These are phyloP conservation scores for Thermoascus crustaceus DNA, from an alignment of 2,329 filamentous ascomycete species.

Conservation along the genomic window DNA sequence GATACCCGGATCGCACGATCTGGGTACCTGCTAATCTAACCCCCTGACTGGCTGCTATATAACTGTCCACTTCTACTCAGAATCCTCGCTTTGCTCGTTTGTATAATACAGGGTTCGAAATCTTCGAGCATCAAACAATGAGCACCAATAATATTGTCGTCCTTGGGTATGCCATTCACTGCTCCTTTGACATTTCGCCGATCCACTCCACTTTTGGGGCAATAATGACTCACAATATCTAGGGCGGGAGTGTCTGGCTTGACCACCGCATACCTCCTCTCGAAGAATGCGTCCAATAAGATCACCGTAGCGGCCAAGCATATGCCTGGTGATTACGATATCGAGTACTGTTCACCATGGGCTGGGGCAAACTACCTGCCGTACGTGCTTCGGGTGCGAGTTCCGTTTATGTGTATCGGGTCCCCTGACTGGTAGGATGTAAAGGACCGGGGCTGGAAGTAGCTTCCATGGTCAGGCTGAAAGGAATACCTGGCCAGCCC, in stretches of 20 bases:
- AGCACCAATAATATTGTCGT: constrained; percentile 31
- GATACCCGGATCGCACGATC: no score
- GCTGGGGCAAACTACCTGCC: constrained; percentile 74
- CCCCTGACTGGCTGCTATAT: no score
- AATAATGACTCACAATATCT: background rate
- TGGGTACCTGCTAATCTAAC: no score
- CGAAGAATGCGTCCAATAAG: constrained; percentile 46
- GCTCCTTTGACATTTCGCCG: no score
- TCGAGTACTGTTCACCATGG: constrained; percentile 85
- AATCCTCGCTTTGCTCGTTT: no score
- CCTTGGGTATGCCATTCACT: constrained; percentile 27
- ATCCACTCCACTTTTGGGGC: background rate
- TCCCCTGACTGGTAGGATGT: constrained; percentile 5
- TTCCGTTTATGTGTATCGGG: background rate
- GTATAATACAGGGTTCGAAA: no score
- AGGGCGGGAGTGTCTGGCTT: constrained; percentile 60
- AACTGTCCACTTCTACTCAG: no score
- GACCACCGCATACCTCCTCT: constrained; percentile 56
- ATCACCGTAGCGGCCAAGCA: constrained; percentile 75
- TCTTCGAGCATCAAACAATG: constrained; percentile 17
- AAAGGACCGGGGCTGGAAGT: constrained; percentile 32
- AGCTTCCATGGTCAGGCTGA: constrained; percentile 47
- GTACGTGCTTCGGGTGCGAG: constrained; percentile 39
- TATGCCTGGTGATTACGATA: constrained; percentile 88
- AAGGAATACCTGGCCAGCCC: constrained; percentile 54